A percentile compares a stretch with the other conserved stretches of the same genome.
Evolutionary conservation across 2,329 filamentous ascomycete genomes (phyloP).

Genomic region (Coniochaeta hoffmannii): DNA sequence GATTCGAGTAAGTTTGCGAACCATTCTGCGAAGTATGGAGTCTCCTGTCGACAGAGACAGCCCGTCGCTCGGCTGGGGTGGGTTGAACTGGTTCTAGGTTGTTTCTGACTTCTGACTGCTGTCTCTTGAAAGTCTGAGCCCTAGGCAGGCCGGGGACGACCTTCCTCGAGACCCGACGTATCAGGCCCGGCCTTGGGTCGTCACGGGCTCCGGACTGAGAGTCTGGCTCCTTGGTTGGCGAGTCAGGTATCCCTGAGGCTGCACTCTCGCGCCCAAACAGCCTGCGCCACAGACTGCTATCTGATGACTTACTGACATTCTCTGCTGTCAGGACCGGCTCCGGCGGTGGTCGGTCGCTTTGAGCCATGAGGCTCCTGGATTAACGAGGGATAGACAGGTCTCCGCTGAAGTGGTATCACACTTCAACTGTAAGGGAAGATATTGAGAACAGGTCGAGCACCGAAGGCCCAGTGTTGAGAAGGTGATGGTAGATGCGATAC

Average conservation of each 20-base stretch:
- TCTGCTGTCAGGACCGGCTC: constrained; percentile 11
- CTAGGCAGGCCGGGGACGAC: constrained; percentile 76
- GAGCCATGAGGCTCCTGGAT: constrained; percentile 17
- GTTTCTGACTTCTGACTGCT: constrained; percentile 72
- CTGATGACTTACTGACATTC: constrained; percentile 9
- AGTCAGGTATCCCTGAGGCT: constrained; percentile 6
- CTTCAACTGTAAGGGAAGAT: neutral
- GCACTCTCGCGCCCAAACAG: constrained; percentile 16
- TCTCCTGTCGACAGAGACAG: constrained; percentile 57
- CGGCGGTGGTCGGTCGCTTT: constrained; percentile 12
- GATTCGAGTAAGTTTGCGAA: constrained; percentile 27
- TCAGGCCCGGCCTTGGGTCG: constrained; percentile 26
- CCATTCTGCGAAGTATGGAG: constrained; percentile 25
- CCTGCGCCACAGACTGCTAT: constrained; percentile 18
- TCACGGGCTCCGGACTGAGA: constrained; percentile 18
- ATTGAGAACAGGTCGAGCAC: neutral
- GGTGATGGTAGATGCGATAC: neutral
- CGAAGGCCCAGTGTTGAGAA: neutral
- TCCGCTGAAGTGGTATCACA: neutral
- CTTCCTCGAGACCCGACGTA: constrained; percentile 41
- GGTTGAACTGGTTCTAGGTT: constrained; percentile 61
- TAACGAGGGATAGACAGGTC: constrained; percentile 1
- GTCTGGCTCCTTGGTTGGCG: constrained; percentile 8
- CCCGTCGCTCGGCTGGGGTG: constrained; percentile 60
- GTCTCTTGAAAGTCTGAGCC: constrained; percentile 71